A percentile compares a stretch with the other conserved stretches of the same genome.
These are phyloP conservation scores for Exophiala spinifera DNA, from an alignment of 2,329 filamentous ascomycete genomes.

Conservation along the genomic window DNA sequence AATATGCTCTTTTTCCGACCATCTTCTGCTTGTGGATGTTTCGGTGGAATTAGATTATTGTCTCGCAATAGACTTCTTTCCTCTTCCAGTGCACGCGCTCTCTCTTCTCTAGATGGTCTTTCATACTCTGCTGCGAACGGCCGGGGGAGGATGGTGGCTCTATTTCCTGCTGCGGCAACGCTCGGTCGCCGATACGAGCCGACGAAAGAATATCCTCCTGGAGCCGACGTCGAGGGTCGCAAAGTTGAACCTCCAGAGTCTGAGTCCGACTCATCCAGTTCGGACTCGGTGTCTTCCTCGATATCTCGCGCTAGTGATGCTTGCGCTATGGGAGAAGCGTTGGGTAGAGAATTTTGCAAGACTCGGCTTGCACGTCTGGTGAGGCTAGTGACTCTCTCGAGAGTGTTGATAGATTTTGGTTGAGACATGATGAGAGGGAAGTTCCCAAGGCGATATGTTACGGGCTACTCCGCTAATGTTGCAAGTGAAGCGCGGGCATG, in stretches of 20 bases:
- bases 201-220: conserved; percentile 50
- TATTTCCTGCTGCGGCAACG: conserved; percentile 68
- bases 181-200: conserved; percentile 73
- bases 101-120: conserved; percentile 51
- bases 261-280: conserved; percentile 30
- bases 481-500: conserved; percentile 7
- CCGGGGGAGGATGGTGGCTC: conserved; percentile 64
- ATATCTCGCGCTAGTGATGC: conserved; percentile 65
- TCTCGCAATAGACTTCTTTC: conserved; percentile 59
- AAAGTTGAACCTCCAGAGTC: conserved; percentile 41
- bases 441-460: no score
- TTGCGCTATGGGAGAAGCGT: conserved; percentile 64
- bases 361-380: conserved; percentile 20
- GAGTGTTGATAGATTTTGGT: conserved; percentile 11
- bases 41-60: conserved; percentile 57
- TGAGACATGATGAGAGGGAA: conserved; percentile 14
- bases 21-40: conserved; percentile 38
- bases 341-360: conserved; percentile 47
- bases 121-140: conserved; percentile 41
- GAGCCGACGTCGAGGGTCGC: conserved; percentile 39
- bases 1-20: conserved; percentile 18
- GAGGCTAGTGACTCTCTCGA: conserved; percentile 24
- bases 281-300: conserved; percentile 60
- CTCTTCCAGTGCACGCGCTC: conserved; percentile 53
- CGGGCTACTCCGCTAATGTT: conserved; percentile 4